A percentile compares a stretch with the other conserved stretches of the same genome.
These are phyloP conservation scores for Cryphonectria japonica DNA, from an alignment of 2,329 filamentous ascomycete genomes.

Conservation along the genomic window DNA sequence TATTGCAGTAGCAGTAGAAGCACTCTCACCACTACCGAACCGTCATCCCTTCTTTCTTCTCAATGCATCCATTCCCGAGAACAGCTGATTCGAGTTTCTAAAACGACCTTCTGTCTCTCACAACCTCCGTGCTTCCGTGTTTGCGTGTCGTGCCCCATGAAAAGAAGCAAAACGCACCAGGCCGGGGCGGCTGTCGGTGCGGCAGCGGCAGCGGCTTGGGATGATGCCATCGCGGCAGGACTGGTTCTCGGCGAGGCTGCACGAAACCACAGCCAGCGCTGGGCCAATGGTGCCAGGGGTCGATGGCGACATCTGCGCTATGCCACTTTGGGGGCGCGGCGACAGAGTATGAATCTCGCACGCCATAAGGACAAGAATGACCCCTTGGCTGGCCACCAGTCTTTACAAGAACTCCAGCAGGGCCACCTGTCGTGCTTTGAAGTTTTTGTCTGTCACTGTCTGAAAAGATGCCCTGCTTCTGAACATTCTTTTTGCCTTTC, in stretches of 20 bases:
- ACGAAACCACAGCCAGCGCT: slow-evolving; percentile 7
- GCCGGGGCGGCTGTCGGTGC: slow-evolving; percentile 26
- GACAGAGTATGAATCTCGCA: slow-evolving; percentile 26
- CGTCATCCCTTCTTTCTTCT: neutral
- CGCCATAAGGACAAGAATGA: slow-evolving; percentile 34
- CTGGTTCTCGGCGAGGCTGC: slow-evolving; percentile 23
- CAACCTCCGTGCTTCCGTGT: slow-evolving; percentile 13
- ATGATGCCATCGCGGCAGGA: slow-evolving; percentile 27
- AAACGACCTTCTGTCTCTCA: neutral
- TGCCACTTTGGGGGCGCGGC: slow-evolving; percentile 18
- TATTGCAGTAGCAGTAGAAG: neutral
- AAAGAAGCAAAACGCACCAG: neutral
- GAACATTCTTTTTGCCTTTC: neutral
- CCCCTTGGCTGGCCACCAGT: slow-evolving; percentile 18
- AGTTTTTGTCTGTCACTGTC: neutral
- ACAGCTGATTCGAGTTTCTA: neutral
- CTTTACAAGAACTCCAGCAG: neutral
- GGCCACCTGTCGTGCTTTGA: neutral
- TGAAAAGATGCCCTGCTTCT: neutral
- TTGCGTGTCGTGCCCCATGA: neutral
- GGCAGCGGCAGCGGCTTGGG: slow-evolving; percentile 25
- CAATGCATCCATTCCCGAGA: neutral
- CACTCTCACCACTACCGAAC: neutral
- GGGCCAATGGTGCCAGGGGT: slow-evolving; percentile 19
- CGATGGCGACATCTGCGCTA: slow-evolving; percentile 28